Base-by-base conservation (phyloP, 352 stramenopile species). In the Pythium coloratum region DNA sequence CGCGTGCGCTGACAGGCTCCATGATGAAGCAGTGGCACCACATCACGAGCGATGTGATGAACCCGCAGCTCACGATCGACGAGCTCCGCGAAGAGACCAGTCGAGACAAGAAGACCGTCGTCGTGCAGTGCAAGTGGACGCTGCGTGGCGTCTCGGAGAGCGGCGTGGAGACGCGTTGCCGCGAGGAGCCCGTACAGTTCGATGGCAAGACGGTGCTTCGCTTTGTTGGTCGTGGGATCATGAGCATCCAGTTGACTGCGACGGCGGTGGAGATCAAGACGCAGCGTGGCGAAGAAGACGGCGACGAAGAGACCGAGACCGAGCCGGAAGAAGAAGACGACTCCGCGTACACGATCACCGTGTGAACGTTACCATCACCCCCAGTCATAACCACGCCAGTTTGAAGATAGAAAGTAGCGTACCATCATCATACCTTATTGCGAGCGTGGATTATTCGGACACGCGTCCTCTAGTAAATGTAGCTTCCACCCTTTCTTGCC, bases 381-480 rank as follows among this genome's bases (percentile, higher is more conserved):
- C 36, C 38, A 46, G 13, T 14, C 13, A 14, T 14, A 50, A 16
- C 18, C 42, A 24, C 10, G 42, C 18, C 42, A 14, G 42, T 14
- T 26, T 36, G 55, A 60, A 26, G 55, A 60, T 51, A 30, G 2
- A 60, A 42, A 12, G 50, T 32, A 50, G n/a, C 42, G 13, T n/a
- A 13, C 20, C 12, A 14, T 8, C 20, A 55, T 18, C 7, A 28
- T 18, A 46, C 42, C 20, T 59, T 72, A 72, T 60, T 73, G 62
- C 14, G 62, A 84, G n/a, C 87, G 72, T n/a, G 87, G 87, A 70
- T 95, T 95, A 55, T 83, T 88, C n/a, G 82, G 76, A 62, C 87
- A 95, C 18, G 70, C 69, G 47, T 90, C 81, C 42, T 91, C 76
- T 20, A 92, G 62, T 36, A 95, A 77, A 63, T 95, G 87, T 16